phyloP scores from a whole-genome alignment of 2,329 filamentous ascomycete genomes.

The Cladosporium velox region DNA sequence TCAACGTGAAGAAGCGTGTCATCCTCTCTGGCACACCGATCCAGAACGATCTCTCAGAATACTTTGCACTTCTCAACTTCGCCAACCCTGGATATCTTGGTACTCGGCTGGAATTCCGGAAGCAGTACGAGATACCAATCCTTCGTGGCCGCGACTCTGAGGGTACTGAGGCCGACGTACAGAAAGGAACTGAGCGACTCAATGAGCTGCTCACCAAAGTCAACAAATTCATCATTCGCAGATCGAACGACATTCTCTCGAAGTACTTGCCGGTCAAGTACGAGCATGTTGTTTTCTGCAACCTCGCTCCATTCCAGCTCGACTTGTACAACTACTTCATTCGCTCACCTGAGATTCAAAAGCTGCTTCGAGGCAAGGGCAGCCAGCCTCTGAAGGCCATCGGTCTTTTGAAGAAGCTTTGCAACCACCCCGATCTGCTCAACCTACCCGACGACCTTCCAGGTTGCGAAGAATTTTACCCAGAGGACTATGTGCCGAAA shows the following conservation, averaged over 20 bases:
- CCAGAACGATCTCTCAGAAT: constrained; percentile 97
- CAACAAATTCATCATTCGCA: constrained; percentile 97
- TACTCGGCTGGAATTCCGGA: constrained; percentile 86
- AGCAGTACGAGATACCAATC: constrained; percentile 91
- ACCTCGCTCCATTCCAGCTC: constrained; percentile 86
- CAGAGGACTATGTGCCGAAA: constrained; percentile 84
- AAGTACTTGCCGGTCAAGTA: constrained; percentile 99
- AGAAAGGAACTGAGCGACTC: constrained; percentile 81
- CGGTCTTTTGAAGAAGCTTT: constrained; percentile 94
- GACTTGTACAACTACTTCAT: constrained; percentile 97
- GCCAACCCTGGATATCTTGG: constrained; percentile 92
- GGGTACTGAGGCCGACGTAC: constrained; percentile 77
- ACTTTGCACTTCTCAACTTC: constrained; percentile 94
- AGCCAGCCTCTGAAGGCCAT: constrained; percentile 97
- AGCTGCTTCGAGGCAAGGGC: constrained; percentile 85
- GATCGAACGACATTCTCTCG: constrained; percentile 95
- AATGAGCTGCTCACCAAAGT: constrained; percentile 79
- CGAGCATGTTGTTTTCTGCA: constrained; percentile 98
- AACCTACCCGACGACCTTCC: constrained; percentile 81
- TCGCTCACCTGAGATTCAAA: constrained; percentile 90
- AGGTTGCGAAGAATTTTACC: constrained; percentile 78
- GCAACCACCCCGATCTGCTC: constrained; percentile 94
- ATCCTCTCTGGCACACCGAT: constrained; percentile 97
- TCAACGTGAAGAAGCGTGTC: constrained; percentile 88
- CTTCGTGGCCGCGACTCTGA: constrained; percentile 87